Base-by-base conservation (phyloP, 805 yeast species). In the Lipomyces orientalis region DNA sequence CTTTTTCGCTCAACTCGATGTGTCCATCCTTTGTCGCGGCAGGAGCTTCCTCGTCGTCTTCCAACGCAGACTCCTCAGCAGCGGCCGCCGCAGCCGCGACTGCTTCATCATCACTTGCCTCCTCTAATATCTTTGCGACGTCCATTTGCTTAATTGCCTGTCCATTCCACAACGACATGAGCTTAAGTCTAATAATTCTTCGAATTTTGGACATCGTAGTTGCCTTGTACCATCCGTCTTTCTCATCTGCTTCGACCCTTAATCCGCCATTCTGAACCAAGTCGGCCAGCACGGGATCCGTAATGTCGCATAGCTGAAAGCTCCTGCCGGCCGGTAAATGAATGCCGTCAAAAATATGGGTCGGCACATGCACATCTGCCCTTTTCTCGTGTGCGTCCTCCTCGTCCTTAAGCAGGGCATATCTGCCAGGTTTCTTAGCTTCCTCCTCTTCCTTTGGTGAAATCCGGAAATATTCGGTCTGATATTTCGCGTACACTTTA, bases 381-480 rank as follows among this genome's bases (percentile, higher is more conserved):
- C 87, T 85, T 43, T 80, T 80, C 8, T 78, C 74, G 8, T 67
- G 74, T 62, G 79, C 77, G 29, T 79, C 75, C 12, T 76, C 75
- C 75, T 78, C 74, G 12, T 65, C 73, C 62, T 80, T 76, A 29
- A 79, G 74, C 9, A 75, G 75, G 75, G 62, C 61, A 54, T 66
- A 64, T 67, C 10, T 16, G n/a, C 46, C 25, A 8, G 43, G 43
- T 52, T 74, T 12, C n/a, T 51, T 25, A 56, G 59, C 10, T 66
- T 70, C 62, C 55, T 60, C 60, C 55, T 58, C 67, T 19, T 61
- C 65, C 22, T 60, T 66, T 7, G 62, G 62, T 2, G 80, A 77
- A 5, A 86, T 80, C 49, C 93, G 84, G 79, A 93, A 95, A 64
- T 90, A 88, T 78, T 93, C 98, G 25, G 93, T 89, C 79, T 95